Evolutionary conservation across 441 rosid species (phyloP), one percentile per base, ranked within the genome.

Genomic region (Viola pubescens): DNA sequence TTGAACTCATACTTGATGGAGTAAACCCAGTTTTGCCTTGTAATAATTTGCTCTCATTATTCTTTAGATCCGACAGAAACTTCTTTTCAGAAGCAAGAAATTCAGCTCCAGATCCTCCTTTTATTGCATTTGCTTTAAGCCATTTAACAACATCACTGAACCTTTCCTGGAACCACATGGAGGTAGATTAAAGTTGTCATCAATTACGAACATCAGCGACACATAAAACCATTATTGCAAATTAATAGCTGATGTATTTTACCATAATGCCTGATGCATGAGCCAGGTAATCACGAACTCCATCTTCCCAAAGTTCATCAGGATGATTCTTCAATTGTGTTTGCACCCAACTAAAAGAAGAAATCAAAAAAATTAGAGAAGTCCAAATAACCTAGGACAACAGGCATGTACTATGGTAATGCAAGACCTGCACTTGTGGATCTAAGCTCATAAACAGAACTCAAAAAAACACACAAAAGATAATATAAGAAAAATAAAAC

Each of bases 291-390:
- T 87, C 96, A 44, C 60, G 75, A 70, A 83, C 72, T 42, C 95
- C 98, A 79, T 89, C 95, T 72, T 89, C 92, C 97, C 98, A 89
- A 61, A 92, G 92, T 81, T 89, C 98, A 78, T 92, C 91, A 44
- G 97, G 96, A 60, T 88, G 96, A 71, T 87, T 79, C 83, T 84
- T 92, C 62, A 92, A 74, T 77, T 92, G 96, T 48, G 72, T 61
- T 73, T 92, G 97, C 76, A 89, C 94, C 96, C 97, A 92, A 68
- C 98, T 92, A 11, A 70, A 19, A 6, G 58, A 41, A 52, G 37
- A 54, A 37, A 40, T 4, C 11, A 54, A 9, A 61, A 8, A 61
- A 38, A 13, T 19, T 38, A 57, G n/a, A 8, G 49, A 43, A 50
- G 11, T 4, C 5, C 7, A 12, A 34, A 63, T 43, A 7, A 42